Base-by-base conservation (phyloP, 805 yeast genomes). In the Lipomyces starkeyi region DNA sequence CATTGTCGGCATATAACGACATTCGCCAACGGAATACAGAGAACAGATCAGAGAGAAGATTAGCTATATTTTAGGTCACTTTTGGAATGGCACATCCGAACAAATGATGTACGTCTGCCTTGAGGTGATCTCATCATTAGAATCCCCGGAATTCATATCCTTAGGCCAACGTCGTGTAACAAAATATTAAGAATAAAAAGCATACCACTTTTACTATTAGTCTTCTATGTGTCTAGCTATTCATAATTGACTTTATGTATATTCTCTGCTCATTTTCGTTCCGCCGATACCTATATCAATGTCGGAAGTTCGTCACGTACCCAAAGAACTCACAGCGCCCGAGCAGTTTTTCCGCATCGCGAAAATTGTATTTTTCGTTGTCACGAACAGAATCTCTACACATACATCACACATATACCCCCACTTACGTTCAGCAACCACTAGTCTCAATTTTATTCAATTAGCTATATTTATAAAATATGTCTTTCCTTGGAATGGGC, bases 401-500 rank as follows among this genome's bases (percentile, higher is more conserved):
- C 13, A 43, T 17, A n/a, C 49, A 8, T 8, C 22, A n/a, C 49
- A 43, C 20, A 37, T 37, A 29, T 29, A 5, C 4, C 2, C 20
- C n/a, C 22, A 17, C 49, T 17, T 5, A 5, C 20, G 22, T 43
- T n/a, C 20, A n/a, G 22, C 20, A n/a, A 11, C 22, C 49, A 17
- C 0, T 43, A 17, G 22, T 6, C 7, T 43, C 22, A 57, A 57
- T 20, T 56, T 47, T 35, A 57, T 32, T 20, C 6, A 29, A 57
- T 57, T 20, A 20, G 56, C 29, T 34, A 59, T n/a, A 35, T 62
- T 13, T 32, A 14, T 32, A 53, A 49, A 53, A 29, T 58, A 72
- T 72, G 74, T 72, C 74, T 47, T 68, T 72, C 52, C 68, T 72
- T 61, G 74, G 74, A 69, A 67, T 72, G 67, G 74, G 74, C 37